Percentiles rank a stretch among this genome's conserved stretches.
phyloP scores from a whole-genome alignment of 192 early-diverging fungal species.

The Dissophora globulifera region DNA sequence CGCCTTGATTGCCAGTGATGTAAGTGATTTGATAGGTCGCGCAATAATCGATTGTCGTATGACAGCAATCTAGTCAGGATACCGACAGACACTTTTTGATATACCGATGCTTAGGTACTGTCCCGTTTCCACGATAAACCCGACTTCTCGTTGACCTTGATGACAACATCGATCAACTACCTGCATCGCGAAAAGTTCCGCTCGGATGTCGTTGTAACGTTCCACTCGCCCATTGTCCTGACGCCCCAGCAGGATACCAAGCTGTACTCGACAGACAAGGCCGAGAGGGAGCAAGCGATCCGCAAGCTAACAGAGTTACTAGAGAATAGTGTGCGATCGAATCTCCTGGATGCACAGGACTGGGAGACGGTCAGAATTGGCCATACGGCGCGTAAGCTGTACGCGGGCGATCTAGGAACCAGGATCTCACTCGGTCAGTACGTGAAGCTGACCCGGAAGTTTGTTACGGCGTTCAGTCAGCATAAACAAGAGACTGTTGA shows the following conservation, averaged over 20 bases:
- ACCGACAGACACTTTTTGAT: no score
- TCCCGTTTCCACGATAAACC: constrained; percentile 37
- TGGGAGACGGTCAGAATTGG: constrained; percentile 53
- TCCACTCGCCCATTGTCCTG: constrained; percentile 53
- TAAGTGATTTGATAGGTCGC: no score
- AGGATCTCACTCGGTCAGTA: constrained; percentile 55
- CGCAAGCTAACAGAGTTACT: constrained; percentile 42
- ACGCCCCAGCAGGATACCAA: constrained; percentile 47
- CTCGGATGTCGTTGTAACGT: constrained; percentile 54
- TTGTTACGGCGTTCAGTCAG: constrained; percentile 47
- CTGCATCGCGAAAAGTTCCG: constrained; percentile 56
- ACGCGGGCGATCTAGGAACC: constrained; percentile 51
- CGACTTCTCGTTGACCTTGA: constrained; percentile 48
- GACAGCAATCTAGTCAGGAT: no score
- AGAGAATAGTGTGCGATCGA: constrained; percentile 49
- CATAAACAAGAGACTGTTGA: constrained; percentile 9
- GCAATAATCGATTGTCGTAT: no score
- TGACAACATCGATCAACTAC: constrained; percentile 54
- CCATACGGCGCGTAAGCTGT: constrained; percentile 54
- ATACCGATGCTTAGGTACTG: constrained; percentile 44
- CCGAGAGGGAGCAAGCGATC: constrained; percentile 40
- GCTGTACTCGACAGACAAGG: constrained; percentile 33
- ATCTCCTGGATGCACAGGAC: constrained; percentile 42
- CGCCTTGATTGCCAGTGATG: constrained; percentile 57
- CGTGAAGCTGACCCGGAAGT: constrained; percentile 45